These are phyloP conservation scores for Penicillium paneum DNA, from an alignment of 2,329 filamentous ascomycete genomes.

Conservation along the genomic window DNA sequence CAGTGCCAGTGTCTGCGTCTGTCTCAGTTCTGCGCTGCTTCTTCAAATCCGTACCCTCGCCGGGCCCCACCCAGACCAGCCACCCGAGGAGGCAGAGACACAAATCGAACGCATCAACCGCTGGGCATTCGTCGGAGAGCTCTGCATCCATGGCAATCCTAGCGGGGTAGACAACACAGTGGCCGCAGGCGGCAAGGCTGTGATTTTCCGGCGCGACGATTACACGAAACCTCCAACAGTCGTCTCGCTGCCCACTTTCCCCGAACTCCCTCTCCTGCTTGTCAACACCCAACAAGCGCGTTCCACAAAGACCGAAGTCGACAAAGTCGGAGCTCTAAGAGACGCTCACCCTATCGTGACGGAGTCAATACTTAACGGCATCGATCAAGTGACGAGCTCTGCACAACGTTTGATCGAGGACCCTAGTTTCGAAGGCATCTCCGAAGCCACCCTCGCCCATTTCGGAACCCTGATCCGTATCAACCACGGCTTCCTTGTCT, in stretches of 20 bases:
- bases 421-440: constrained; percentile 65
- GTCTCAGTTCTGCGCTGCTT: constrained; percentile 77
- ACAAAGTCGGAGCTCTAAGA: constrained; percentile 74
- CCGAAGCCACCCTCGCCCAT: constrained; percentile 62
- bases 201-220: constrained; percentile 80
- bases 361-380: constrained; percentile 76
- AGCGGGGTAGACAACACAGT: constrained; percentile 98
- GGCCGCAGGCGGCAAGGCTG: constrained; percentile 86
- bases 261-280: constrained; percentile 82
- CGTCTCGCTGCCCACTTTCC: constrained; percentile 76
- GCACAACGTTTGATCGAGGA: constrained; percentile 55
- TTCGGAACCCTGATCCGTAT: constrained; percentile 87
- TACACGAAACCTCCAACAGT: constrained; percentile 75
- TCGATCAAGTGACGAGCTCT: constrained; percentile 62
- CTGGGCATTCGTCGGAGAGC: constrained; percentile 95
- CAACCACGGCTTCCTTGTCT: constrained; percentile 89
- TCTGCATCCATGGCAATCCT: constrained; percentile 96
- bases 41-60: constrained; percentile 84
- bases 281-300: constrained; percentile 87
- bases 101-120: constrained; percentile 95
- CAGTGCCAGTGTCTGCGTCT: constrained; percentile 91
- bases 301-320: constrained; percentile 80
- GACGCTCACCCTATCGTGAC: constrained; percentile 72
- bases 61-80: constrained; percentile 89
- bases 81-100: constrained; percentile 76